Evolutionary conservation across 345 rosid genomes (phyloP), one percentile per base, ranked within the genome.

Genomic region (thale cress (Arabidopsis thaliana)): DNA sequence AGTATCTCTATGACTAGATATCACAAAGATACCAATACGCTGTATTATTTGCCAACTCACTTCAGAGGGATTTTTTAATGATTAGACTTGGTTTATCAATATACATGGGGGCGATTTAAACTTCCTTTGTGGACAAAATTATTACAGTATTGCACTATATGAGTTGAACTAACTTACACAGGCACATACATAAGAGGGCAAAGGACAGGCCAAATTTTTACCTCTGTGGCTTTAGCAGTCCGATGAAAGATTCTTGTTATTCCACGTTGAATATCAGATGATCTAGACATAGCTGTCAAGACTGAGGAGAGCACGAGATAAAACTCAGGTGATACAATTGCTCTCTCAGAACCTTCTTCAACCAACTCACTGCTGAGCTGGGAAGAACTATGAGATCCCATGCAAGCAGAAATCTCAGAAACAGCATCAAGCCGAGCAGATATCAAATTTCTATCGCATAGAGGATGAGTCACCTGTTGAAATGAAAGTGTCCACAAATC

Each of bases 381-480:
- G 49, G 83, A 80, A 67, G 77, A 81, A 82, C 77, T 90, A 69
- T 61, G 73, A 59, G 88, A 85, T 30, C 95, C 85, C 93, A 91
- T 86, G 77, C 87, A 86, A 69, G 85, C 91, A 77, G 86, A 82
- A 77, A 91, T 92, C 88, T 94, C 98, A 79, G 95, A 89, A 84
- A 94, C 98, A 83, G 96, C 97, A 84, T 88, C 95, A 76, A 91
- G 98, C 75, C 98, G 98, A 84, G 95, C 87, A 68, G 75, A 81
- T 76, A 94, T 94, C 91, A 87, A 79, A 82, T 84, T 85, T 85
- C 83, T 84, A 74, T 87, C 88, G 76, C 95, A 85, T 75, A 94
- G 85, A 70, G 98, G 98, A 79, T 91, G 97, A 83, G 85, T 83
- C 82, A 94, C 96, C 98, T 94, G 87, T 69, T 61, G 62, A 77